These are phyloP conservation scores for Neostapfia colusana DNA, from an alignment of 176 grass and related monocot species.

Conservation along the genomic window DNA sequence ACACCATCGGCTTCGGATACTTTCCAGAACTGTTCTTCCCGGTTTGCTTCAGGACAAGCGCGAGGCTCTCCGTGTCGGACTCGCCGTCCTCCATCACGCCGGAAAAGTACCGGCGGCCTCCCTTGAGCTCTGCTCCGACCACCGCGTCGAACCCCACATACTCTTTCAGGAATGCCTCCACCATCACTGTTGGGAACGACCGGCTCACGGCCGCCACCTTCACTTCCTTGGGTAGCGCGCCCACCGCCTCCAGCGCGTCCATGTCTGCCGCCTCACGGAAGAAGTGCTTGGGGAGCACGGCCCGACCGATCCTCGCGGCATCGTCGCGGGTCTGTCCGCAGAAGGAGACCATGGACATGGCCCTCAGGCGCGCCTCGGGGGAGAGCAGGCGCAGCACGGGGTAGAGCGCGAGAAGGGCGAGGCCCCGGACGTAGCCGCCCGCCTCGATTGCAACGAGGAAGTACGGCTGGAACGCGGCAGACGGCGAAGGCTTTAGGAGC, in stretches of 20 bases:
- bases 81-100: conserved; percentile 33
- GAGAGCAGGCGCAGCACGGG: conserved; percentile 12
- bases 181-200: conserved; percentile 45
- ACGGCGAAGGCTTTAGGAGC: conserved; percentile 3
- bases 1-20: conserved; percentile 48
- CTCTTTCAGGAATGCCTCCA: conserved; percentile 43
- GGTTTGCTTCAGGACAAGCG: neutral
- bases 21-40: neutral
- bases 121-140: conserved; percentile 21
- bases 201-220: conserved; percentile 38
- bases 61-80: neutral
- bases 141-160: conserved; percentile 34
- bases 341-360: conserved; percentile 50
- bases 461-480: conserved; percentile 24
- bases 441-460: conserved; percentile 44
- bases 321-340: conserved; percentile 41
- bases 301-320: conserved; percentile 42
- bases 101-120: conserved; percentile 20
- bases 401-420: conserved; percentile 47
- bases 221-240: conserved; percentile 5
- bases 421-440: conserved; percentile 30
- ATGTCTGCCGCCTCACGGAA: conserved; percentile 5
- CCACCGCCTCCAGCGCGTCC: neutral
- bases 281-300: conserved; percentile 63
- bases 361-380: neutral